phyloP scores from a whole-genome alignment of 1,284 basidiomycete species.

The Pyrrhoderma lamaoense region DNA sequence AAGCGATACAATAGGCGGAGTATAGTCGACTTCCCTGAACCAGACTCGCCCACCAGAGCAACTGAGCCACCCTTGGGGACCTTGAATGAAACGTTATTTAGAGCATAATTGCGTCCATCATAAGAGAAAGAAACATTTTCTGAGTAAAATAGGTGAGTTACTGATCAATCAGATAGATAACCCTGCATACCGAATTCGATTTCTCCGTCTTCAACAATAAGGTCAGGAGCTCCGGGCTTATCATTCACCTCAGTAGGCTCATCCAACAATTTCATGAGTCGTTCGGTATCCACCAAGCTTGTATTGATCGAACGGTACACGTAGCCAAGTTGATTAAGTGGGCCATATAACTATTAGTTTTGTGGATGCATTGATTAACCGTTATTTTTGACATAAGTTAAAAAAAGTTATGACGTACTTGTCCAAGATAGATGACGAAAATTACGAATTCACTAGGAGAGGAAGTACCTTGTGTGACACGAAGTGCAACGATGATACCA shows the following conservation, averaged over 20 bases:
- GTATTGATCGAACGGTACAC: conserved; percentile 70
- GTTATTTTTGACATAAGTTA: too few relatives aligned
- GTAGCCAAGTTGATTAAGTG: conserved; percentile 66
- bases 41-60: conserved; percentile 77
- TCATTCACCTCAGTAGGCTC: conserved; percentile 81
- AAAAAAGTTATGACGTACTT: conserved; percentile 48
- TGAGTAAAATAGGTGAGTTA: conserved; percentile 25
- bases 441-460: conserved; percentile 59
- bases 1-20: conserved; percentile 82
- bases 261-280: conserved; percentile 63
- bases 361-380: too few relatives aligned
- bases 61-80: conserved; percentile 76
- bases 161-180: conserved; percentile 7
- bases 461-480: conserved; percentile 46
- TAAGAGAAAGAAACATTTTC: conserved; percentile 81
- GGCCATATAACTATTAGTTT: conserved; percentile 52
- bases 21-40: conserved; percentile 77
- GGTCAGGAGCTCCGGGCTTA: conserved; percentile 64
- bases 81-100: conserved; percentile 77
- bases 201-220: conserved; percentile 66
- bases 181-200: conserved; percentile 73
- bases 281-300: conserved; percentile 74
- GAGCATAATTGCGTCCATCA: conserved; percentile 65
- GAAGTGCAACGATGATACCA: conserved; percentile 64
- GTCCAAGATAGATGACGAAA: conserved; percentile 75